phyloP scores from a whole-genome alignment of 371 early-diverging fungal genomes.

The Encephalitozoon intestinalis region DNA sequence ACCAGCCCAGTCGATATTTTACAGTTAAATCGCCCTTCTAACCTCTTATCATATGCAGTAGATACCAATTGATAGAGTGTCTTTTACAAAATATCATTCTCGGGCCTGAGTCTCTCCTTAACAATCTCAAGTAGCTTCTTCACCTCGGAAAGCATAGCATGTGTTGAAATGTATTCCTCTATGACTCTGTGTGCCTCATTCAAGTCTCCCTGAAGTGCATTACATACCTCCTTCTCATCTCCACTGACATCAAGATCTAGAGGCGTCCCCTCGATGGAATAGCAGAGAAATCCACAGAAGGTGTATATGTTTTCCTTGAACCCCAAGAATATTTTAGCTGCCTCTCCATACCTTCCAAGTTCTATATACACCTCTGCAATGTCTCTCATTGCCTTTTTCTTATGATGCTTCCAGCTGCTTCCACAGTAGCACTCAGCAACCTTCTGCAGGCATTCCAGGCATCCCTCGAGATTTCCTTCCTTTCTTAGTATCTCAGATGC shows the following conservation, averaged over 20 bases:
- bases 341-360: constrained; percentile 11
- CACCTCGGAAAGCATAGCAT: constrained; percentile 11
- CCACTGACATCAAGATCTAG: constrained; percentile 5
- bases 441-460: background rate
- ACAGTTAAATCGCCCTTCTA: too few species aligned
- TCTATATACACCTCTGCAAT: background rate
- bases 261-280: background rate
- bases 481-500: background rate
- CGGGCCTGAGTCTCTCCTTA: background rate
- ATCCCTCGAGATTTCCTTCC: background rate
- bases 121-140: background rate
- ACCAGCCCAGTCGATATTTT: too few species aligned
- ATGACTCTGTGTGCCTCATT: background rate
- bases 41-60: background rate
- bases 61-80: background rate
- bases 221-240: constrained; percentile 2
- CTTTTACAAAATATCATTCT: constrained; percentile 30
- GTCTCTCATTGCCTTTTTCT: background rate
- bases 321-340: background rate
- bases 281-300: constrained; percentile 14
- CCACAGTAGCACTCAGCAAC: constrained; percentile 18
- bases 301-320: constrained; percentile 1
- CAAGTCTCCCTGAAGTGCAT: background rate
- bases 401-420: constrained; percentile 19
- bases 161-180: constrained; percentile 12